These are phyloP conservation scores for Umbellularia californica DNA, from an alignment of 164 flowering plant species.

Conservation along the genomic window DNA sequence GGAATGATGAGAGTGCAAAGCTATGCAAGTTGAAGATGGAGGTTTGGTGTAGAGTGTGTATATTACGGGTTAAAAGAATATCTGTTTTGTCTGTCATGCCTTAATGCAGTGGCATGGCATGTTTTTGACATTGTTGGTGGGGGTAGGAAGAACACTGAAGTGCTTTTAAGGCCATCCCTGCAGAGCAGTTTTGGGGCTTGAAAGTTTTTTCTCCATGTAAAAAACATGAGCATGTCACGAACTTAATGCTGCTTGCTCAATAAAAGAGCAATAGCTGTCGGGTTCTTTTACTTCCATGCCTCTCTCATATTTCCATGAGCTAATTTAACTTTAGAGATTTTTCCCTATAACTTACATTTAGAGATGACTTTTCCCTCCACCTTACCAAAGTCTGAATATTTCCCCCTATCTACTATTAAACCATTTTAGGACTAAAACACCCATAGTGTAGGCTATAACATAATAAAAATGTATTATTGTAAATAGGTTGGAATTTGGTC, in stretches of 20 bases:
- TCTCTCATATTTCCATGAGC: too few species aligned
- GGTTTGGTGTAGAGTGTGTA: constrained; percentile 10
- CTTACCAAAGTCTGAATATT: too few species aligned
- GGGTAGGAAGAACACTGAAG: neutral
- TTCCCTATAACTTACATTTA: too few species aligned
- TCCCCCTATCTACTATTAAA: too few species aligned
- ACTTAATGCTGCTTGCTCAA: neutral
- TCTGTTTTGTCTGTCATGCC: too few species aligned
- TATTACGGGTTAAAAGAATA: neutral
- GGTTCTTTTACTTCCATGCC: neutral
- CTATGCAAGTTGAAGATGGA: neutral
- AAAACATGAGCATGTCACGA: neutral
- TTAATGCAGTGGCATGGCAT: neutral
- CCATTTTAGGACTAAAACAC: too few species aligned
- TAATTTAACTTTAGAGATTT: too few species aligned
- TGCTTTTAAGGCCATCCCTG: neutral
- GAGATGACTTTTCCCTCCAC: too few species aligned
- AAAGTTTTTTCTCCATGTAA: too few species aligned
- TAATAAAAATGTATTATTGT: too few species aligned
- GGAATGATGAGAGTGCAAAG: neutral
- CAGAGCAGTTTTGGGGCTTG: neutral
- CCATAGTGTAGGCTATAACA: too few species aligned
- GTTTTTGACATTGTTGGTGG: neutral
- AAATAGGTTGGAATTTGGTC: too few species aligned
- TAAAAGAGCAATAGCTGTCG: neutral